Evolutionary conservation across 305 asterid genomes (phyloP).

Genomic region (Fraxinus dipetala): DNA sequence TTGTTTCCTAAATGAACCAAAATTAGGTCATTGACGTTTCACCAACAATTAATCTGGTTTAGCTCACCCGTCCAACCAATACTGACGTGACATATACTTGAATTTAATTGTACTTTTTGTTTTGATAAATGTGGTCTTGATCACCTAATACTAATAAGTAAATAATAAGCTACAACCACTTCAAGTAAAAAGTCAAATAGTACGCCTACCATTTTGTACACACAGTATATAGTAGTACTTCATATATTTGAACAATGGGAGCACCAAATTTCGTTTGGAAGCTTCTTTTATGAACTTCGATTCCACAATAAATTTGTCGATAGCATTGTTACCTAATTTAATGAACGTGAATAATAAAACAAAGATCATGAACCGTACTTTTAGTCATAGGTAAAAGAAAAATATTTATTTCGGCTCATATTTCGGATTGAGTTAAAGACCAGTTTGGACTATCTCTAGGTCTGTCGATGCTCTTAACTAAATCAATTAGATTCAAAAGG

Average conservation of each 20-base stretch:
- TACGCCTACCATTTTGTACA: background rate
- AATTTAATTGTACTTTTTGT: background rate
- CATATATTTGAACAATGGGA: background rate
- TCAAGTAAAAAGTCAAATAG: background rate
- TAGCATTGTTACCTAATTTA: background rate
- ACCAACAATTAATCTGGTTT: slow-evolving; percentile 35
- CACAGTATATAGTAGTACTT: background rate
- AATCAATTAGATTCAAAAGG: background rate
- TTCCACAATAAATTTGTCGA: background rate
- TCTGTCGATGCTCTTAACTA: background rate
- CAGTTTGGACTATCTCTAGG: background rate
- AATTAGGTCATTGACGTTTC: slow-evolving; percentile 31
- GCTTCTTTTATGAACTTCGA: background rate
- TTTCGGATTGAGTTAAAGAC: background rate
- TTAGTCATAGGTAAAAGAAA: background rate
- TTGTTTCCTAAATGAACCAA: slow-evolving; percentile 3
- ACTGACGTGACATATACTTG: slow-evolving; percentile 2
- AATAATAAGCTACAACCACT: background rate
- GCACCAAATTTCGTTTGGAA: background rate
- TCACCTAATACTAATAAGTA: slow-evolving; percentile 11
- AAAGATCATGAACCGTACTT: background rate
- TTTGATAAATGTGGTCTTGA: background rate
- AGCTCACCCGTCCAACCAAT: slow-evolving; percentile 35
- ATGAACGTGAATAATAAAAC: background rate
- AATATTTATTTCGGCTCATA: background rate